Base-by-base conservation (phyloP, 139 green algal genomes). In the Pleodorina starrii region DNA sequence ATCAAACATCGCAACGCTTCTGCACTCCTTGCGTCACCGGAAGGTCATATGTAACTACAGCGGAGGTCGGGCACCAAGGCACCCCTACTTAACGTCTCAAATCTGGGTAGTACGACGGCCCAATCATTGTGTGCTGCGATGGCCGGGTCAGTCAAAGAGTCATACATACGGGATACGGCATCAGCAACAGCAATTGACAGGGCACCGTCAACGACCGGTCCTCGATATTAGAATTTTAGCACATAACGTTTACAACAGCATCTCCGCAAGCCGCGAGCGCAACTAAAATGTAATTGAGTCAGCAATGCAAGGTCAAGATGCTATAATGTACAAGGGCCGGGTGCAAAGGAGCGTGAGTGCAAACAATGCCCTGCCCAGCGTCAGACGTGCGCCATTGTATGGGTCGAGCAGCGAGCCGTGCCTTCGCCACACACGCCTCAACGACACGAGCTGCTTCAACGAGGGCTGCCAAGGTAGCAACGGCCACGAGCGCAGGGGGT, bases 401-500 rank as follows among this genome's bases (percentile, higher is more conserved):
- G n/a, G n/a, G n/a, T 35, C 63, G 29, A 73, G 32, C 21, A 73
- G 63, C 63, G 63, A 38, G 63, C 5, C 32, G 63, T 2, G 11
- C 63, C 63, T 73, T 73, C 63, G 32, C 63, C 63, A 73, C 63
- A 19, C 63, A 73, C 63, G 19, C 63, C 63, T 73, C 63, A 73
- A 23, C 63, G 27, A 73, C 63, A 40, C 25, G 63, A 73, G 32
- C 63, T 38, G 21, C 21, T 73, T 35, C 63, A 38, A 73, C 21
- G 63, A 71, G 23, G 59, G 32, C 66, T 75, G 66, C 66, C 66
- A 75, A 75, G 66, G 66, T 44, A 75, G 66, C 66, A 75, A 21
- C 66, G 35, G 68, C 68, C 68, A 19, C 6, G 68, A n/a, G 68
- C 68, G 68, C 32, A 75, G 32, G 68, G 46, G 68, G 57, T 27